A percentile compares a stretch with the other conserved stretches of the same genome.
These are phyloP conservation scores for Aspergillus fumigatus DNA, from an alignment of 2,329 filamentous ascomycete genomes.

Conservation along the genomic window DNA sequence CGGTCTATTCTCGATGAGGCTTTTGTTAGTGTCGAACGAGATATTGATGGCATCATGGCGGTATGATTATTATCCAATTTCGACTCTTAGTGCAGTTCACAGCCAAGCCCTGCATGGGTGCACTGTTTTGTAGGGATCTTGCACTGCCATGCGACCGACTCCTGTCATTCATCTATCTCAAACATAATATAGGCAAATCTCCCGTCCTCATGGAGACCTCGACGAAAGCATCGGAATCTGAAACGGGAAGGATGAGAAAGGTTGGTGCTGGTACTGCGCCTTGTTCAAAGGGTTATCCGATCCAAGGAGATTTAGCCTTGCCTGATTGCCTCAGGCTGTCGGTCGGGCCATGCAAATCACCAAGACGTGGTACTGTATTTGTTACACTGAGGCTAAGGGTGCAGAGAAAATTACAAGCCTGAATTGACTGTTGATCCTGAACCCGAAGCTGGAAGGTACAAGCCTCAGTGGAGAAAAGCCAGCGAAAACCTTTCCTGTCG, in stretches of 20 bases:
- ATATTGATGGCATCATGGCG: neutral
- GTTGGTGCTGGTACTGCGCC: neutral
- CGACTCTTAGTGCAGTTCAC: too few relatives aligned
- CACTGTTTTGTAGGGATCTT: neutral
- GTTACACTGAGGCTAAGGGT: neutral
- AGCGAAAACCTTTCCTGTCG: too few relatives aligned
- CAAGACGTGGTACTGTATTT: neutral
- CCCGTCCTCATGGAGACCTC: neutral
- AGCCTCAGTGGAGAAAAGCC: neutral
- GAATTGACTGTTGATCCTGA: neutral
- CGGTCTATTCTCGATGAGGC: neutral
- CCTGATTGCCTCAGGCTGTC: neutral
- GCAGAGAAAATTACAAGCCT: neutral
- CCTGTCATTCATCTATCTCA: neutral
- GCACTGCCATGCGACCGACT: neutral
- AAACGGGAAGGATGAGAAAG: neutral
- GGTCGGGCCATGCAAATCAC: neutral
- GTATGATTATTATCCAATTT: neutral
- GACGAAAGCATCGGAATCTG: neutral
- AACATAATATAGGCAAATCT: neutral
- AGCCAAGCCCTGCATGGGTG: too few relatives aligned
- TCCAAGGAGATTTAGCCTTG: neutral
- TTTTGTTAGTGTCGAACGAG: neutral
- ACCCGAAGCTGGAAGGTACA: neutral
- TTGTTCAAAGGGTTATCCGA: neutral